These are phyloP conservation scores for Pyracantha coccinea DNA, from an alignment of 331 rosid genomes.

Conservation along the genomic window DNA sequence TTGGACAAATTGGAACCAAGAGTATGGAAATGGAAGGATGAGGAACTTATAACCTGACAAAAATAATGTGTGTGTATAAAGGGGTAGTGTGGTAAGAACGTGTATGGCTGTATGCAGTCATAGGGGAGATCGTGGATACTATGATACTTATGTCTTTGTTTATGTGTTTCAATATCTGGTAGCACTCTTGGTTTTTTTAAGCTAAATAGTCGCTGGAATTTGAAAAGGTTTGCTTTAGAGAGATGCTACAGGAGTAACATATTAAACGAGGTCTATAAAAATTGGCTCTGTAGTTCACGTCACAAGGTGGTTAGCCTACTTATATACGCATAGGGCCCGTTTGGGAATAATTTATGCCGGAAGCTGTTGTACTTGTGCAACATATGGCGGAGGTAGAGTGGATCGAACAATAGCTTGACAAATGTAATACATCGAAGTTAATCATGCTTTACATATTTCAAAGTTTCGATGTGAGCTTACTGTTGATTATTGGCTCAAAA, in stretches of 20 bases:
- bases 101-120: slow-evolving; percentile 61
- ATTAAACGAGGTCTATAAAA: no score
- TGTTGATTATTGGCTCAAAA: no score
- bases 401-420: no score
- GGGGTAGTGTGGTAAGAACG: slow-evolving; percentile 61
- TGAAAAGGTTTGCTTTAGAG: not conserved
- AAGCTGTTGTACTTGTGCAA: no score
- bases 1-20: not conserved
- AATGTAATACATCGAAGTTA: no score
- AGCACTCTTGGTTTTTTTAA: not conserved
- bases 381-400: no score
- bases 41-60: not conserved
- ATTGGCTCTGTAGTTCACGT: not conserved
- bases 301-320: not conserved
- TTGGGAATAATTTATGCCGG: no score
- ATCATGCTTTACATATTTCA: no score
- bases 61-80: not conserved
- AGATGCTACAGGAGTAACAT: not conserved
- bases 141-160: no score
- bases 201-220: not conserved
- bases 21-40: no score
- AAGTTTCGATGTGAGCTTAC: no score
- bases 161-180: slow-evolving; percentile 4
- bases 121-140: no score
- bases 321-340: not conserved